These are phyloP conservation scores for Stagonosporopsis chrysanthemi DNA, from an alignment of 2,329 filamentous ascomycete genomes.

Conservation along the genomic window DNA sequence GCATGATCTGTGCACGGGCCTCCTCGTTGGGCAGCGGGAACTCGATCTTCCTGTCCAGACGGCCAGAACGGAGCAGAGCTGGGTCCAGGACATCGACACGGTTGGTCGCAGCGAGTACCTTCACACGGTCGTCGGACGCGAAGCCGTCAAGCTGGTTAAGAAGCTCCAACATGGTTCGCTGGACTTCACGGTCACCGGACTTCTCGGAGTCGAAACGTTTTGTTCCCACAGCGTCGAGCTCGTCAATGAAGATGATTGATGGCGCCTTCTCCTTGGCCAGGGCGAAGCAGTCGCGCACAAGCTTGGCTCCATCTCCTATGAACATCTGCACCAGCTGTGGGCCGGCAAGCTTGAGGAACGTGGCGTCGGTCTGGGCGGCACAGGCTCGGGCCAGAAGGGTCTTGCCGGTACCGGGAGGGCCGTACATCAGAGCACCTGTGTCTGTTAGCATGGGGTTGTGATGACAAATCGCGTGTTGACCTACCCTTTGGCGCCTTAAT, in stretches of 20 bases:
- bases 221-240: constrained; percentile 96
- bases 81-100: constrained; percentile 93
- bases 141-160: constrained; percentile 99
- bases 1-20: constrained; percentile 93
- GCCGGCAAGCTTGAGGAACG: constrained; percentile 96
- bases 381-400: constrained; percentile 93
- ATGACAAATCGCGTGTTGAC: constrained; percentile 22
- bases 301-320: constrained; percentile 96
- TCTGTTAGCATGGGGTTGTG: constrained; percentile 15
- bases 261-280: constrained; percentile 98
- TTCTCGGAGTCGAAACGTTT: constrained; percentile 99
- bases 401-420: constrained; percentile 88
- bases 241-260: constrained; percentile 99
- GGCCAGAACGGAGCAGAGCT: constrained; percentile 87
- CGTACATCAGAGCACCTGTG: constrained; percentile 92
- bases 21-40: constrained; percentile 98
- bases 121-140: constrained; percentile 94
- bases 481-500: constrained; percentile 99
- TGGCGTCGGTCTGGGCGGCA: constrained; percentile 96
- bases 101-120: constrained; percentile 94
- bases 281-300: constrained; percentile 96
- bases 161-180: constrained; percentile 97
- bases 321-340: constrained; percentile 99
- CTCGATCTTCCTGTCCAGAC: constrained; percentile 96
- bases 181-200: constrained; percentile 95